Evolutionary conservation across 2,329 filamentous ascomycete genomes (phyloP).

Genomic region (Aspergillus amoenus): DNA sequence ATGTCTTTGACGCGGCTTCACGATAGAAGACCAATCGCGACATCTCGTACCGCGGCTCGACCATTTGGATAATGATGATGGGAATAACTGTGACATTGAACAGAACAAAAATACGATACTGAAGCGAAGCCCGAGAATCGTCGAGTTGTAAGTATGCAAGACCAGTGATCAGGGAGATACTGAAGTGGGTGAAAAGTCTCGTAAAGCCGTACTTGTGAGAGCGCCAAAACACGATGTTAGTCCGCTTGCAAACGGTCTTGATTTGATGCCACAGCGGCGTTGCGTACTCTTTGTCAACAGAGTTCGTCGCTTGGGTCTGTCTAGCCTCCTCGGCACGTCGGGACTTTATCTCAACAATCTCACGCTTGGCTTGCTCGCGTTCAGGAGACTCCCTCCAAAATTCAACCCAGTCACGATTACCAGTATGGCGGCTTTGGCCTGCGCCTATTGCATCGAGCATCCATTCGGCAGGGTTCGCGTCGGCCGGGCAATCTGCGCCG

Average conservation of each 20-base stretch:
- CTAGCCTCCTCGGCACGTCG: conserved; percentile 53
- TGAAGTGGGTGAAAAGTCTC: conserved; percentile 78
- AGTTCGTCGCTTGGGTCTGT: conserved; percentile 35
- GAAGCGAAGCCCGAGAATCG: conserved; percentile 71
- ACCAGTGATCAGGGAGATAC: conserved; percentile 75
- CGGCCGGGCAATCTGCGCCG: conserved; percentile 50
- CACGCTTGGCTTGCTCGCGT: conserved; percentile 63
- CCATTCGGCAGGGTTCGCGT: conserved; percentile 55
- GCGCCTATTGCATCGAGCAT: conserved; percentile 66
- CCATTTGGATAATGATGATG: conserved; percentile 77
- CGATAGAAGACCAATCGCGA: conserved; percentile 81
- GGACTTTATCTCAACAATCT: conserved; percentile 66
- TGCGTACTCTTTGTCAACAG: conserved; percentile 73
- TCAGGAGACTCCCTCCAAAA: conserved; percentile 75
- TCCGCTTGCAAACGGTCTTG: conserved; percentile 69
- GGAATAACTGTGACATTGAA: conserved; percentile 85
- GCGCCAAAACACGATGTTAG: conserved; percentile 78
- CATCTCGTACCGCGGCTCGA: conserved; percentile 80
- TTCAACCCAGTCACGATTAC: conserved; percentile 75
- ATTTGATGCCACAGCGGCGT: conserved; percentile 78
- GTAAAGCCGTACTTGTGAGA: conserved; percentile 89
- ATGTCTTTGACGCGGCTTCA: conserved; percentile 82
- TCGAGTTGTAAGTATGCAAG: conserved; percentile 77
- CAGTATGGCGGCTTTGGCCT: conserved; percentile 69
- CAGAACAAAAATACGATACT: conserved; percentile 85